Evolutionary conservation across 2,329 filamentous ascomycete genomes (phyloP).

Genomic region (Penicillium expansum): DNA sequence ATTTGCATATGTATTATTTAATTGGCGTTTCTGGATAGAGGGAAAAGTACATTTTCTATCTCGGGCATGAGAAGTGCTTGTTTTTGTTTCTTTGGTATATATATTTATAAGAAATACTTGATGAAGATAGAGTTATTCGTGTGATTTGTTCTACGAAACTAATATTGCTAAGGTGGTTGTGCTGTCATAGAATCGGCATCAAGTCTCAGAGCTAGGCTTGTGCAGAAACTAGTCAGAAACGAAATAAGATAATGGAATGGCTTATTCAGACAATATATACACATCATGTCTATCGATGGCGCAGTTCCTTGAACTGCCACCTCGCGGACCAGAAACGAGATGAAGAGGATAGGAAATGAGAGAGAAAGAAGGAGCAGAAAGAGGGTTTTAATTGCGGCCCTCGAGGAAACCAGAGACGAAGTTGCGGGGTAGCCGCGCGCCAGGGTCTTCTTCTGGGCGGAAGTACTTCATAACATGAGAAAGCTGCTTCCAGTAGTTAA

Average conservation of each 20-base stretch:
- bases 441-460: conserved; percentile 78
- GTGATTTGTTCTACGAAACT: not conserved
- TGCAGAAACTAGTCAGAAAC: not conserved
- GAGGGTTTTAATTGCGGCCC: conserved; percentile 57
- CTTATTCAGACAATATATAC: conserved; percentile 39
- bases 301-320: conserved; percentile 14
- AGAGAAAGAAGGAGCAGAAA: conserved; percentile 15
- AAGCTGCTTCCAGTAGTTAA: conserved; percentile 99
- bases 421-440: conserved; percentile 72
- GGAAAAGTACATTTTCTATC: conserved; percentile 10
- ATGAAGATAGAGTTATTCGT: not conserved
- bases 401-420: conserved; percentile 96
- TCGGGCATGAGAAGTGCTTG: not conserved
- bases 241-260: conserved; percentile 18
- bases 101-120: not conserved
- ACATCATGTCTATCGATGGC: conserved; percentile 32
- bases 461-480: conserved; percentile 97
- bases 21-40: conserved; percentile 27
- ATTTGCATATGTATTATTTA: conserved; percentile 15
- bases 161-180: not conserved
- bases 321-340: conserved; percentile 22
- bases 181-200: not conserved
- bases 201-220: not conserved
- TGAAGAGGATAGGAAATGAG: conserved; percentile 13
- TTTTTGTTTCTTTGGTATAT: conserved; percentile 1